Evolutionary conservation across 202 grass and related monocot species (phyloP), one percentile per base, ranked within the genome.

Genomic region (Panicum hallii): DNA sequence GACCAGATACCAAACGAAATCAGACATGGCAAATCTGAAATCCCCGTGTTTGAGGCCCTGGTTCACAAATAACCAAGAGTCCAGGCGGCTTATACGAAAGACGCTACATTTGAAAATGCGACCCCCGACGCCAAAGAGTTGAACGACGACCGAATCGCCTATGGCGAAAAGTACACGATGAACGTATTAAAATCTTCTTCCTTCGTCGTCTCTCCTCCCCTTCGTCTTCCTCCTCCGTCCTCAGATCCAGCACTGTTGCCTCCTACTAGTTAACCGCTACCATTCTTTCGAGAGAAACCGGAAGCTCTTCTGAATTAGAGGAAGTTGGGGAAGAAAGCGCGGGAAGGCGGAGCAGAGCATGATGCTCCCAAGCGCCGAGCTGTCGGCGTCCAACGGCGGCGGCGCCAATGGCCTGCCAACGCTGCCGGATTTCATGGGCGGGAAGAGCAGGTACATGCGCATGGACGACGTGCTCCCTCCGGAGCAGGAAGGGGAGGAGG

Each of bases 381-480:
- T 65, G 75, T 16, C 79, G 46, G 62, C 79, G 16, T 48, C 63
- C 49, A 79, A 36, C 73, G 71, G 82, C 63, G 66, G 53, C 68
- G 82, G 72, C 15, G 74, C 63, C 63, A 82, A 74, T 36, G 82
- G 86, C 70, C 58, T 88, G 26, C 41, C 69, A 6, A 43, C 63
- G 46, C 13, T 90, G 22, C 75, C 93, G 36, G 75, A 79, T n/a
- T 70, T 92, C 75, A n/a, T 93, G 44, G 83, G 93, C 16, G 42
- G 77, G 53, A 85, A 83, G 87, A 90, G 53, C 66, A 91, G 52
- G 83, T 95, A 93, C 75, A 34, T 88, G 55, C 91, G 93, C 71
- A 93, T 95, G 91, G 89, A 93, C 79, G 89, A 90, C 2, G 84
- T 44, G 73, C 81, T 83, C n/a, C 73, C 79, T 45, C 88, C 84